Conservation (phyloP, 2,329 filamentous ascomycete genomes). For the Periconia sp. region DNA sequence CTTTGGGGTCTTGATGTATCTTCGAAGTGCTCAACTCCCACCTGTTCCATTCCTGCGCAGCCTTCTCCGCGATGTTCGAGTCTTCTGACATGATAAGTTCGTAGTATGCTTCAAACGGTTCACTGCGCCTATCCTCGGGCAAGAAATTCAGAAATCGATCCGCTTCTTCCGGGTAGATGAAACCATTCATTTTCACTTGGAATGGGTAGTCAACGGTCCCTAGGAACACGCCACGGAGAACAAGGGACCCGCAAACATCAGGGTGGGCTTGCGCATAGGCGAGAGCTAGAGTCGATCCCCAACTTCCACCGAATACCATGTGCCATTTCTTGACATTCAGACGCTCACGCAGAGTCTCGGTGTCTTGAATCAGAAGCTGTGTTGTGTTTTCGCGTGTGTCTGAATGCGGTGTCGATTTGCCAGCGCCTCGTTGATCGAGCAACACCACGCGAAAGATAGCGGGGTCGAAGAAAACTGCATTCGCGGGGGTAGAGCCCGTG, state of each 20-base stretch:
- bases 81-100: slow-evolving; percentile 38
- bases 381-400: slow-evolving; percentile 48
- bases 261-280: slow-evolving; percentile 47
- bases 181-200: slow-evolving; percentile 22
- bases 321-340: slow-evolving; percentile 44
- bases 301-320: slow-evolving; percentile 49
- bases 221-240: slow-evolving; percentile 46
- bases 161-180: slow-evolving; percentile 42
- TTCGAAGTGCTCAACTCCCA: slow-evolving; percentile 28
- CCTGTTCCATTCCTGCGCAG: slow-evolving; percentile 33
- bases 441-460: slow-evolving; percentile 46
- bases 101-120: slow-evolving; percentile 41
- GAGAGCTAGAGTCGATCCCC: slow-evolving; percentile 47
- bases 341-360: slow-evolving; percentile 44
- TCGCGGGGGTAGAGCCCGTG: slow-evolving; percentile 22
- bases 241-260: slow-evolving; percentile 37
- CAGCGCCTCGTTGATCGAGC: slow-evolving; percentile 48
- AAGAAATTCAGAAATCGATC: slow-evolving; percentile 35
- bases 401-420: slow-evolving; percentile 42
- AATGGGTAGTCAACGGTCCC: slow-evolving; percentile 30
- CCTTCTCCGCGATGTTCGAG: slow-evolving; percentile 14
- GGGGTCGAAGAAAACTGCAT: slow-evolving; percentile 46
- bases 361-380: slow-evolving; percentile 43
- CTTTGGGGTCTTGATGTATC: slow-evolving; percentile 9
- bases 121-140: slow-evolving; percentile 35